Conservation (phyloP, 352 stramenopile genomes). For the Phytophthora sp. region DNA sequence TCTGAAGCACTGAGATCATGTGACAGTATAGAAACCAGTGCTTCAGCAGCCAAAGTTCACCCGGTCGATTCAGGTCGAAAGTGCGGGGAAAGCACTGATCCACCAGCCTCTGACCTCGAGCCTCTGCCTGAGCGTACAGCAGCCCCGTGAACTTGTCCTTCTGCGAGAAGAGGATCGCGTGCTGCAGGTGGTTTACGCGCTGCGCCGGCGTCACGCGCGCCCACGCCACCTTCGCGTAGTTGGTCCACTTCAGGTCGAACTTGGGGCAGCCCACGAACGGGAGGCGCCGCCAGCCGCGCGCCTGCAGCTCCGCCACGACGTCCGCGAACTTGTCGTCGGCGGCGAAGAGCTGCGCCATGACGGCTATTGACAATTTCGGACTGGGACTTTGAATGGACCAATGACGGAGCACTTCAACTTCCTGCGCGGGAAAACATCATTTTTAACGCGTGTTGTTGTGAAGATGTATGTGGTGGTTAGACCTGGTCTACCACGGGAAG, state of each 20-base stretch:
- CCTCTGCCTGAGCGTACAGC: constrained; percentile 32
- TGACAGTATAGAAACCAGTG: constrained; percentile 58
- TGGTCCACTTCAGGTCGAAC: constrained; percentile 69
- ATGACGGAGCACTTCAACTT: not conserved
- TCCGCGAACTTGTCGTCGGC: constrained; percentile 65
- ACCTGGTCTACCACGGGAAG: too few species aligned
- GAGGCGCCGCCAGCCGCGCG: constrained; percentile 51
- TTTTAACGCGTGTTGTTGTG: too few species aligned
- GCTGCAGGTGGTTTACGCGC: constrained; percentile 73
- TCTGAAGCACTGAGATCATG: constrained; percentile 48
- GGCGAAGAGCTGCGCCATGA: constrained; percentile 46
- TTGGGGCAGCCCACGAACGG: constrained; percentile 62
- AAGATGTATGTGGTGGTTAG: too few species aligned
- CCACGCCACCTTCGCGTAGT: constrained; percentile 77
- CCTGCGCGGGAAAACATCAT: not conserved
- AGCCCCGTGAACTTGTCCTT: constrained; percentile 60
- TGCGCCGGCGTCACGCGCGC: constrained; percentile 40
- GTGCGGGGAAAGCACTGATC: constrained; percentile 64
- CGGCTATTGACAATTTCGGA: not conserved
- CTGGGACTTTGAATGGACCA: not conserved
- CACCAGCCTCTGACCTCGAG: constrained; percentile 10
- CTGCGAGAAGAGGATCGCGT: constrained; percentile 64
- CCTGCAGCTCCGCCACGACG: constrained; percentile 31
- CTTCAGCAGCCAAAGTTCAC: constrained; percentile 24
- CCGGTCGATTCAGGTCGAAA: constrained; percentile 36